A percentile compares a stretch with the other conserved stretches of the same genome.
phyloP scores from a whole-genome alignment of 148 eudicot species.

The Vaccinium macrocarpon region DNA sequence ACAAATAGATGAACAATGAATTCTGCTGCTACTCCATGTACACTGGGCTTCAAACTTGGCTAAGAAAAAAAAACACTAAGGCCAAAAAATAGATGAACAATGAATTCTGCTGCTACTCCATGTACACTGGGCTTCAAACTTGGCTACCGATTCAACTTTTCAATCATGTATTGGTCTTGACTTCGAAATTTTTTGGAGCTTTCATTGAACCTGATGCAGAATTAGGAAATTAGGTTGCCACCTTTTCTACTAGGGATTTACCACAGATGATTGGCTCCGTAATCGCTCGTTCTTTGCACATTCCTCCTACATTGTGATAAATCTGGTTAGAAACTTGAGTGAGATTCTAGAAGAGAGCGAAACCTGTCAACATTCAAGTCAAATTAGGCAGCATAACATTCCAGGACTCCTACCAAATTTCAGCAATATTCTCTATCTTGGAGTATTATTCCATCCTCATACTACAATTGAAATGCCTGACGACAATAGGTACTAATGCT shows the following conservation, averaged over 20 bases:
- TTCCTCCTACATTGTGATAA: slow-evolving; percentile 36
- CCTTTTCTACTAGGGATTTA: neutral
- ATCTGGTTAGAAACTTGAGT: neutral
- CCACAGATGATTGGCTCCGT: slow-evolving; percentile 26
- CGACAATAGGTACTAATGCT: neutral
- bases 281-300: slow-evolving; percentile 39
- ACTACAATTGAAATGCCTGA: neutral
- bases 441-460: neutral
- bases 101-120: neutral
- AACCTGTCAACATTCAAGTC: neutral
- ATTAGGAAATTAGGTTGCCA: neutral
- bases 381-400: neutral
- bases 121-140: neutral
- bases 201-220: neutral
- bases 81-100: too few species aligned
- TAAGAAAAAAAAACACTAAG: too few species aligned
- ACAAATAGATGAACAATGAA: neutral
- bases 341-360: neutral
- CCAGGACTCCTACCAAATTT: neutral
- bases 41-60: neutral
- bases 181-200: neutral
- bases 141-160: neutral
- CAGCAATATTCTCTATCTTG: neutral
- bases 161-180: neutral
- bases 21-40: neutral